These are phyloP conservation scores for Entelexis sorbosivorans DNA, from an alignment of 1,139 yeast genomes.

Conservation along the genomic window DNA sequence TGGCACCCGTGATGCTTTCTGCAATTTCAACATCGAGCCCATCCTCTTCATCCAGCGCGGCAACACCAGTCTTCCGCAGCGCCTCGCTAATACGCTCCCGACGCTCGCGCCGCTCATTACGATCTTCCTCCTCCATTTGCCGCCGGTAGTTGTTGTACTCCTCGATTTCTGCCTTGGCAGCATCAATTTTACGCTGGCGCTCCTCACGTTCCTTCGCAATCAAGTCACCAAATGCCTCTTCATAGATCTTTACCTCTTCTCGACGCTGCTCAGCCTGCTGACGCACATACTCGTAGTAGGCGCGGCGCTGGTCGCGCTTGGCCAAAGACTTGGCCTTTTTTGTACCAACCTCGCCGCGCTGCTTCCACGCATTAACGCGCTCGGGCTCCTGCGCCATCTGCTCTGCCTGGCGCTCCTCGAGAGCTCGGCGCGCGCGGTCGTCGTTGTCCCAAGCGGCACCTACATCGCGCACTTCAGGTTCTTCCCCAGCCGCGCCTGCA, in stretches of 20 bases:
- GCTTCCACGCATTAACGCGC: slow-evolving; percentile 23
- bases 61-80: slow-evolving; percentile 16
- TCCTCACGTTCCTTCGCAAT: slow-evolving; percentile 26
- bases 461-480: not conserved
- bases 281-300: slow-evolving; percentile 29
- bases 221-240: slow-evolving; percentile 27
- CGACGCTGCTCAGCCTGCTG: slow-evolving; percentile 27
- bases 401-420: slow-evolving; percentile 21
- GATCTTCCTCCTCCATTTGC: slow-evolving; percentile 22
- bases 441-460: slow-evolving; percentile 19
- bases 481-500: not conserved
- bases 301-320: slow-evolving; percentile 27
- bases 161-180: slow-evolving; percentile 23
- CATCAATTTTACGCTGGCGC: slow-evolving; percentile 23
- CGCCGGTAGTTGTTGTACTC: slow-evolving; percentile 22
- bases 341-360: slow-evolving; percentile 26
- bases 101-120: slow-evolving; percentile 14
- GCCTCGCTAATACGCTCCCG: slow-evolving; percentile 11
- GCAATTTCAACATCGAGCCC: slow-evolving; percentile 19
- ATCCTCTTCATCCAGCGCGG: slow-evolving; percentile 14
- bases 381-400: slow-evolving; percentile 19
- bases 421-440: slow-evolving; percentile 20
- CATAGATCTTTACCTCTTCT: slow-evolving; percentile 23
- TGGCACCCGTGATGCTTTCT: slow-evolving; percentile 12
- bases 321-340: slow-evolving; percentile 30